Evolutionary conservation across 2,329 filamentous ascomycete genomes (phyloP).

Genomic region (Xylaria sp.): DNA sequence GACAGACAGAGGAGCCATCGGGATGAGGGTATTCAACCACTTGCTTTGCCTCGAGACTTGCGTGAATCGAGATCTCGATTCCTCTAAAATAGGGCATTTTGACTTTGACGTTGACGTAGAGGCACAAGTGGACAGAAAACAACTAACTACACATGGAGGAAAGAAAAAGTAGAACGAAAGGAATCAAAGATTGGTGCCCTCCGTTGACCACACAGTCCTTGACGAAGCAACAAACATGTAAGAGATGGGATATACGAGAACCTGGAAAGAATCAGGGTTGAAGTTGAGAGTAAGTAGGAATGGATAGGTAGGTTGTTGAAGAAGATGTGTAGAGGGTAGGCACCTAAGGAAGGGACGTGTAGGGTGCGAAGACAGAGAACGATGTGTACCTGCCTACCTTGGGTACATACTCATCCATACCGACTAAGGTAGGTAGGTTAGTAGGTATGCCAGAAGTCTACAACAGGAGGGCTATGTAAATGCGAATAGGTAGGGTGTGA

Average conservation of each 20-base stretch:
- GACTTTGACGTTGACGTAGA: constrained; percentile 9
- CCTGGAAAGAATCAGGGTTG: not conserved
- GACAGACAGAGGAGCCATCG: constrained; percentile 58
- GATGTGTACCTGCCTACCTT: not conserved
- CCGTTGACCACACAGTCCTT: not conserved
- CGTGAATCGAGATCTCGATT: constrained; percentile 58
- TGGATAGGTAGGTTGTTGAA: not conserved
- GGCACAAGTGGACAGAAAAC: not conserved
- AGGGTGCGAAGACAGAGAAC: not conserved
- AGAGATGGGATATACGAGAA: not conserved
- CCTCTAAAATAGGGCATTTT: constrained; percentile 63
- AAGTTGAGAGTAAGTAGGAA: not conserved
- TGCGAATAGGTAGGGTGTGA: not conserved
- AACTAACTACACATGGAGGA: not conserved
- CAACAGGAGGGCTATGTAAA: not conserved
- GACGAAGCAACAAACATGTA: not conserved
- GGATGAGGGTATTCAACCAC: constrained; percentile 68
- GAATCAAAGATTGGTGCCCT: not conserved
- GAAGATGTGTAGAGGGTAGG: no score
- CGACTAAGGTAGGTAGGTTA: no score
- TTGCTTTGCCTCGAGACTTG: constrained; percentile 51
- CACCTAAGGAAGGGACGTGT: not conserved
- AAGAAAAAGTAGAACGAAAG: not conserved
- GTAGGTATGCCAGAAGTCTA: not conserved
- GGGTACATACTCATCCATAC: not conserved